Evolutionary conservation across 2,329 filamentous ascomycete genomes (phyloP), one percentile per base, ranked within the genome.

Genomic region (Chalara sp.): DNA sequence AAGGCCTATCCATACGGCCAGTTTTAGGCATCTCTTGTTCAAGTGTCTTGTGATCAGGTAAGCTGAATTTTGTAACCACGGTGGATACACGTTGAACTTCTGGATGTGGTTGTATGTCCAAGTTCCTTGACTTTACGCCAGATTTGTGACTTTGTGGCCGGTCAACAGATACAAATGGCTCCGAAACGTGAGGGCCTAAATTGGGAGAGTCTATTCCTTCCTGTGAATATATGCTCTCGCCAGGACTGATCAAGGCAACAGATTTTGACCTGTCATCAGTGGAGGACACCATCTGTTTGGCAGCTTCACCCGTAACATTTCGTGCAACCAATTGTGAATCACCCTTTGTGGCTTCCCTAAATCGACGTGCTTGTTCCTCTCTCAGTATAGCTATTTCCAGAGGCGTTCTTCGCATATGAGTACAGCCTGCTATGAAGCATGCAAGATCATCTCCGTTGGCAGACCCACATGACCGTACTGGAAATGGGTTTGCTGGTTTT

Each of bases 1-100:
- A 29, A 45, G 31, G 8, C 29, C 10, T 40, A 12, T 47, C 32
- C 5, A 29, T 39, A 12, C 11, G 13, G n/a, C 42, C n/a, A 28
- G 13, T 44, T 28, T 29, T 21, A 13, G 29, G 10, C 33, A 1
- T 32, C n/a, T 10, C 10, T 3, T 6, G 32, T 12, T 33, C 31
- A 13, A 13, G 40, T 51, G 49, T n/a, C 39, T 56, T 60, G 29
- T 57, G 60, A 10, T 57, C 61, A 43, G 60, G 56, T 6, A 64
- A 47, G 46, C 58, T 62, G 45, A 64, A 64, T 32, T 61, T 64
- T 6, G 61, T 64, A 11, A 56, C 52, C 6, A 64, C 46, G 5
- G 51, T 53, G 6, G 61, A 56, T n/a, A 61, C 56, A 44, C 60
- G 53, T 3, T 47, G 47, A 5, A 12, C 41, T 30, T 37, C 39